phyloP scores from a whole-genome alignment of 768 basidiomycete genomes.

The Lentinula sp. region DNA sequence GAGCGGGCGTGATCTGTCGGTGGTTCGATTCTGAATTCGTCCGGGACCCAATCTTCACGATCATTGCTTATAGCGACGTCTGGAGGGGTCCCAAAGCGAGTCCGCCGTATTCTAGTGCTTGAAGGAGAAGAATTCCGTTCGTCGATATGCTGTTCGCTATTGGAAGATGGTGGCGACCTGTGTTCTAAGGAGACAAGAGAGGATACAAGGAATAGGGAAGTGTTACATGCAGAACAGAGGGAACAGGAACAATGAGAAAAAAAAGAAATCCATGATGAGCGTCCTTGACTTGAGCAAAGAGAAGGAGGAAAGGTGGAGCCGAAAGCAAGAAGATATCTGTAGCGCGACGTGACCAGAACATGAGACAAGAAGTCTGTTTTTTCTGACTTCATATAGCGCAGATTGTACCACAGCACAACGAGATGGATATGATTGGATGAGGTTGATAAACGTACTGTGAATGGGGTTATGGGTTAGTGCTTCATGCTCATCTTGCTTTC shows the following conservation, averaged over 20 bases:
- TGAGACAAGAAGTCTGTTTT: neutral
- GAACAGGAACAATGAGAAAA: slow-evolving; percentile 28
- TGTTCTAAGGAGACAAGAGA: slow-evolving; percentile 32
- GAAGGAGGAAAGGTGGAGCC: slow-evolving; percentile 22
- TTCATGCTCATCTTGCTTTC: neutral
- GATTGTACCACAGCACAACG: neutral
- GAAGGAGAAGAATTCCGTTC: slow-evolving; percentile 9
- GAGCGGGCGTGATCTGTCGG: neutral
- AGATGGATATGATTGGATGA: slow-evolving; percentile 2
- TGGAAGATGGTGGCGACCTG: slow-evolving; percentile 34
- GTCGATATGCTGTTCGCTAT: slow-evolving; percentile 23
- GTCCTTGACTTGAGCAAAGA: slow-evolving; percentile 29
- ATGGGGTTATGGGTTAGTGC: neutral
- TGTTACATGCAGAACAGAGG: slow-evolving; percentile 20
- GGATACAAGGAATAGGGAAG: slow-evolving; percentile 24
- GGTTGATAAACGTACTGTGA: slow-evolving; percentile 8
- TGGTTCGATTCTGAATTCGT: slow-evolving; percentile 2
- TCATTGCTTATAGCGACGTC: neutral
- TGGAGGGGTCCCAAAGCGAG: slow-evolving; percentile 4
- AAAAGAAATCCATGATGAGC: slow-evolving; percentile 34
- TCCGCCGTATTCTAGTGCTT: neutral
- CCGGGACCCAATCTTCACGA: slow-evolving; percentile 4
- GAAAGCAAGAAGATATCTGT: neutral
- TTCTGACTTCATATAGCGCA: neutral
- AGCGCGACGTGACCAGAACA: neutral